Evolutionary conservation across 1,284 basidiomycete species (phyloP).

Genomic region (Naganishia sp.): DNA sequence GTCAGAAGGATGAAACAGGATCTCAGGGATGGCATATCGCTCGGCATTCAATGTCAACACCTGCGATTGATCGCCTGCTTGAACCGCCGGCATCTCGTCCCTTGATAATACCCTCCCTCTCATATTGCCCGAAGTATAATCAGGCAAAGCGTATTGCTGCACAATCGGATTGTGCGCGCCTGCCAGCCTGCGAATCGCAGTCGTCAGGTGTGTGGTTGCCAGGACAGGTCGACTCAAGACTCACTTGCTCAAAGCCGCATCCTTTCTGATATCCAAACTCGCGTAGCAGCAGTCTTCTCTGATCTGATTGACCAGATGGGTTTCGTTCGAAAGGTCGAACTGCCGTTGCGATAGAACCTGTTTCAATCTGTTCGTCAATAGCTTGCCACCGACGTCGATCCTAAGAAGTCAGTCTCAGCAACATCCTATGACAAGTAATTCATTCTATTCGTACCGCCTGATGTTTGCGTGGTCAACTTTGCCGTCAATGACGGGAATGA

Average conservation of each 20-base stretch:
- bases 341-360: constrained; percentile 90
- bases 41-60: constrained; percentile 84
- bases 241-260: constrained; percentile 78
- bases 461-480: constrained; percentile 74
- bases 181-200: constrained; percentile 29
- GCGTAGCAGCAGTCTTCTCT: constrained; percentile 87
- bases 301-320: constrained; percentile 84
- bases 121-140: constrained; percentile 68
- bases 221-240: constrained; percentile 41
- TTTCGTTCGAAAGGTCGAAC: constrained; percentile 98
- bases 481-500: constrained; percentile 79
- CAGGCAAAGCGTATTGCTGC: constrained; percentile 85
- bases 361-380: constrained; percentile 91
- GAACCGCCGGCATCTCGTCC: background rate
- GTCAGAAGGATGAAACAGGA: constrained; percentile 83
- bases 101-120: constrained; percentile 62
- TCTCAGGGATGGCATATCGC: constrained; percentile 82
- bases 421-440: background rate
- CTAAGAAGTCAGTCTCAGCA: constrained; percentile 54
- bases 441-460: constrained; percentile 62
- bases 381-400: constrained; percentile 89
- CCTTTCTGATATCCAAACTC: constrained; percentile 68
- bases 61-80: constrained; percentile 62
- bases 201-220: background rate
- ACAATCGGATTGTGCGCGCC: constrained; percentile 65